Base-by-base conservation (phyloP, 441 rosid genomes). In the Syzygium syzygioides region DNA sequence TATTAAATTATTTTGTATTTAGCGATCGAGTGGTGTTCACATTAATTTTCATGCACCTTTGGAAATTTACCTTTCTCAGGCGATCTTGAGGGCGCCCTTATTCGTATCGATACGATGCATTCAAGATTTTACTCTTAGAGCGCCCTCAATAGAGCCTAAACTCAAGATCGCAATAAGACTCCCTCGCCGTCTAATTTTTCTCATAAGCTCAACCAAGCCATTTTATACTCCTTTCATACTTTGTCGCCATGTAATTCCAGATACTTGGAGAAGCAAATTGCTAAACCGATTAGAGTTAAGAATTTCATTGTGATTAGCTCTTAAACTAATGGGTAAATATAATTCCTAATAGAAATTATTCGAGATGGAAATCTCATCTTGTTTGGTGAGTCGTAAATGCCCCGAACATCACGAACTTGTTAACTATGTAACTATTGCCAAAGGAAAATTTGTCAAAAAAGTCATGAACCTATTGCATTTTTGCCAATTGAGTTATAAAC, bases 301-400 rank as follows among this genome's bases (percentile, higher is more conserved):
- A 25, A 71, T 37, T 41, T 76, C 10, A 37, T 17, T 9, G 0
- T 3, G 1, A 41, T 0, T 7, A 12, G 0, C 1, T 41, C 13
- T 20, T 11, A 20, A 76, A 23, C 17, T 23, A 37, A 76, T 14
- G 14, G 1, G 4, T 19, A 71, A 37, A 71, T 11, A 20, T 37
- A 5, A 28, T 37, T 11, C 50, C 26, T 14, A 11, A 20, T 37
- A 71, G 18, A 76, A 45, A 76, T 41, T 4, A 41, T 76, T 76
- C 18, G 1, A 76, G 1, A 23, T 23, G n/a, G 48, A 41, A 41
- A 76, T 71, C 80, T 71, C 1, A 9, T 71, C 80, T 37, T 2
- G 17, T 71, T 5, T 11, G 7, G 80, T 11, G 50, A 20, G 28
- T 6, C 14, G 2, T 71, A 3, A 76, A 30, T 0, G 14, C 18